phyloP scores from a whole-genome alignment of 495 filamentous ascomycete genomes.

The Neurospora sp. region DNA sequence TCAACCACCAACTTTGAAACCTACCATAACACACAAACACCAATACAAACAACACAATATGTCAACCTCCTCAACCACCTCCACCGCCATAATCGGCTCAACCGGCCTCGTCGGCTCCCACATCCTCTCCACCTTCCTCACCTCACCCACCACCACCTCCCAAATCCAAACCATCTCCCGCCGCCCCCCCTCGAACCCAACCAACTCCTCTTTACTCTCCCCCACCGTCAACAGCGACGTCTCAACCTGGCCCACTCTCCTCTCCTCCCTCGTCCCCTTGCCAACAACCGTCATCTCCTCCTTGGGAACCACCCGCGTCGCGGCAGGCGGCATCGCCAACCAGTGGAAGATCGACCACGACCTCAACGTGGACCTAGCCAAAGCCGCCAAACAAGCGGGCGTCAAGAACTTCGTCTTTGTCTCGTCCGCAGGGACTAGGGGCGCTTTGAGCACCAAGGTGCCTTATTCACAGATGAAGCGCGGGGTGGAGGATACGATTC shows the following conservation, averaged over 20 bases:
- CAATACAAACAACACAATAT: not conserved
- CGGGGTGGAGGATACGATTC: conserved; percentile 68
- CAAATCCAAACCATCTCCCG: conserved; percentile 50
- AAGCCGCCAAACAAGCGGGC: conserved; percentile 53
- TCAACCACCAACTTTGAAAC: not conserved
- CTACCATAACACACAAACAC: not conserved
- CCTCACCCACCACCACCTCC: conserved; percentile 27
- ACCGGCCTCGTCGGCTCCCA: conserved; percentile 48
- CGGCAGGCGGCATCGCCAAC: conserved; percentile 58
- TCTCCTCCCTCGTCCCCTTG: conserved; percentile 43
- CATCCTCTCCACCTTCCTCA: conserved; percentile 47
- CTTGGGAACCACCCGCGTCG: conserved; percentile 55
- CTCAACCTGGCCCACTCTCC: conserved; percentile 43
- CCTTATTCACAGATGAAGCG: conserved; percentile 68
- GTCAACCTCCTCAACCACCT: not conserved
- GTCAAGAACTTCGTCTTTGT: conserved; percentile 59
- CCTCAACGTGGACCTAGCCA: conserved; percentile 59
- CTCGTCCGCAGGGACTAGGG: conserved; percentile 13
- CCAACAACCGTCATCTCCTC: conserved; percentile 54
- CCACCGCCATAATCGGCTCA: conserved; percentile 42
- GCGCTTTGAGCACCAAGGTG: conserved; percentile 14
- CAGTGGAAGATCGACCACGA: conserved; percentile 72
- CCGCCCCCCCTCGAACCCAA: conserved; percentile 29
- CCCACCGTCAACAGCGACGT: conserved; percentile 37
- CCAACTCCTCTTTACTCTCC: conserved; percentile 39